phyloP scores from a whole-genome alignment of 257 asterid genomes.

The Solanum appendiculatum region DNA sequence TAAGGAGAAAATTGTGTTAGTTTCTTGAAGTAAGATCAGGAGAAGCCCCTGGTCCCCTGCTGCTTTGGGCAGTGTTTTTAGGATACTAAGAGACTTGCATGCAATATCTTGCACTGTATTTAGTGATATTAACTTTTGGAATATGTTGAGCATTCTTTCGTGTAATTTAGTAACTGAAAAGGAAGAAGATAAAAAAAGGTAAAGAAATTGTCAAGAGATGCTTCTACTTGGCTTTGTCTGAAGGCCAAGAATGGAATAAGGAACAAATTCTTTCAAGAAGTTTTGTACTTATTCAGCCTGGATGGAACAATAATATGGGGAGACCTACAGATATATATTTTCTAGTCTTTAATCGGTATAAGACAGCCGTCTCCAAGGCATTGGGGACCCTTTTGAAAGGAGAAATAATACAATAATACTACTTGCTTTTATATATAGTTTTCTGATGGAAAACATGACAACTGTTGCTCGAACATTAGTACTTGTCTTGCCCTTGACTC shows the following conservation, averaged over 20 bases:
- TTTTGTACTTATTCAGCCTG: conserved; percentile 65
- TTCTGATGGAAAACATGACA: conserved; percentile 24
- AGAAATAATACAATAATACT: conserved; percentile 31
- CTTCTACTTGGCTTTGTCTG: conserved; percentile 45
- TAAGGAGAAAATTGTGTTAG: neutral
- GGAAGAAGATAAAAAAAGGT: neutral
- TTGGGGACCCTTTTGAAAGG: conserved; percentile 19
- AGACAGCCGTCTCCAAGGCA: neutral
- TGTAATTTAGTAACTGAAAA: neutral
- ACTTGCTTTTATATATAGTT: conserved; percentile 19
- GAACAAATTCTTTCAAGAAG: conserved; percentile 57
- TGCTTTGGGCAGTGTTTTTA: neutral
- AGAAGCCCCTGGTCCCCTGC: neutral
- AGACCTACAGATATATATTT: conserved; percentile 31
- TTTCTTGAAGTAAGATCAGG: neutral
- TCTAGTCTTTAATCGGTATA: conserved; percentile 25
- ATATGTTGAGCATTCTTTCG: neutral
- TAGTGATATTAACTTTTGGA: neutral
- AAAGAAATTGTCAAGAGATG: conserved; percentile 19
- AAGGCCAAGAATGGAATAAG: conserved; percentile 53
- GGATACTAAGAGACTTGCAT: neutral
- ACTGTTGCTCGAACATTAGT: conserved; percentile 22
- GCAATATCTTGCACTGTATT: neutral
- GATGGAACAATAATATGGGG: conserved; percentile 28
- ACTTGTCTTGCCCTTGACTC: conserved; percentile 23